phyloP scores from a whole-genome alignment of 2,329 filamentous ascomycete species.

The Ophiostoma pallidulum region DNA sequence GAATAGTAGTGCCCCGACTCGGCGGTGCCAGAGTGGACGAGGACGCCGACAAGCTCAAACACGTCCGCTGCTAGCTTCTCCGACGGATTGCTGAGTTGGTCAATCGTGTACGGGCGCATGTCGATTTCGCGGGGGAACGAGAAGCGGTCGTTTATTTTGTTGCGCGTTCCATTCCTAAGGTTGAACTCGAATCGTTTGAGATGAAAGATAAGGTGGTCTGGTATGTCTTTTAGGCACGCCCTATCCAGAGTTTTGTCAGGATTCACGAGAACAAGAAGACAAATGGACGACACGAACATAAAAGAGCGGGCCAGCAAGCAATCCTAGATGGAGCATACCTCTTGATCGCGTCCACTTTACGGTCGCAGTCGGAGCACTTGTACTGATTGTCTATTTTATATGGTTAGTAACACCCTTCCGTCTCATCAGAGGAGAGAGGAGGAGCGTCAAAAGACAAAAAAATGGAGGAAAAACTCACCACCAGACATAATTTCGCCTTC shows the following conservation, averaged over 20 bases:
- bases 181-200: constrained; percentile 84
- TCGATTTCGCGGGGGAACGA: constrained; percentile 76
- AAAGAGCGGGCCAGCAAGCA: constrained; percentile 12
- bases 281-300: neutral
- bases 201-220: constrained; percentile 91
- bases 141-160: constrained; percentile 94
- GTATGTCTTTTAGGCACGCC: constrained; percentile 83
- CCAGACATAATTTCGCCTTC: constrained; percentile 96
- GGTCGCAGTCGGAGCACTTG: constrained; percentile 83
- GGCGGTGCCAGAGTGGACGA: constrained; percentile 87
- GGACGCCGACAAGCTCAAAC: constrained; percentile 89
- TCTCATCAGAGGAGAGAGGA: neutral
- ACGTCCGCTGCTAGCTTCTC: constrained; percentile 54
- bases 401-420: neutral
- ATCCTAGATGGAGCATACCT: constrained; percentile 46
- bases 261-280: neutral
- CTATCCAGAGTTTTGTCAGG: constrained; percentile 32
- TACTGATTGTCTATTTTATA: constrained; percentile 74
- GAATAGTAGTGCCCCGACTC: constrained; percentile 97
- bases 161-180: constrained; percentile 63
- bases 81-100: constrained; percentile 60
- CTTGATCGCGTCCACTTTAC: constrained; percentile 88
- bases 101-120: constrained; percentile 83
- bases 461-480: constrained; percentile 33
- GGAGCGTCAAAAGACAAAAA: neutral